Base-by-base conservation (phyloP, 2,329 filamentous ascomycete species). In the Elsinoe perseae region DNA sequence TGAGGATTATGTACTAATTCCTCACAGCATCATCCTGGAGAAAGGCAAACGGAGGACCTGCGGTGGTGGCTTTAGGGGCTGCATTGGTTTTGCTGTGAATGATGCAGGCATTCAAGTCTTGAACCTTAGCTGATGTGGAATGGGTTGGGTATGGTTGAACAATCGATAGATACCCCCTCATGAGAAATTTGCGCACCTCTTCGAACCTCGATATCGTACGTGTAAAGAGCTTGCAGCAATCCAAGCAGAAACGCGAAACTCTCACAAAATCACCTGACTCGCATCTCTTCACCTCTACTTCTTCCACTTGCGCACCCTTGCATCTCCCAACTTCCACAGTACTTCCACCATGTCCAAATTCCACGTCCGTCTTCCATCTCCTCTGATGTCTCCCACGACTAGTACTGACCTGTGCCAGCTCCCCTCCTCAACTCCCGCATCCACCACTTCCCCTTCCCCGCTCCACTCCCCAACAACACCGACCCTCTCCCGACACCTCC, bases 261-360 rank as follows among this genome's bases (percentile, higher is more conserved):
- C 32, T 12, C 12, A 14, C 32, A 36, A 14, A 36, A 7, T 36
- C 32, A 44, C 9, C 20, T 23, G 23, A 20, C 40, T 44, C 20
- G 23, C 20, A 44, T 2, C 18, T 23, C 40, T 6, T 10, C 40
- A 14, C 5, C 40, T n/a, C 40, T 3, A 20, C 2, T n/a, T 6
- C 18, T 9, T 12, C 40, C 18, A 43, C 10, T 38, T 2, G 4
- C 2, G 14, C 5, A 38, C 40, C 21, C 21, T 23, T 44, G 40
- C 23, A 14, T 9, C 40, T 12, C 20, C 3, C 40, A 18, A 25
- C 16, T 23, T 3, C 20, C 18, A 25, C 40, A 21, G 14, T n/a
- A n/a, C 44, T 6, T 28, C 34, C 38, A 48, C 43, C 57, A 78
- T 78, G 76, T 77, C 72, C 64, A 72, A 70, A 62, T 78, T 78